phyloP scores from a whole-genome alignment of 1,284 basidiomycete species.

The Meripilus lineatus region DNA sequence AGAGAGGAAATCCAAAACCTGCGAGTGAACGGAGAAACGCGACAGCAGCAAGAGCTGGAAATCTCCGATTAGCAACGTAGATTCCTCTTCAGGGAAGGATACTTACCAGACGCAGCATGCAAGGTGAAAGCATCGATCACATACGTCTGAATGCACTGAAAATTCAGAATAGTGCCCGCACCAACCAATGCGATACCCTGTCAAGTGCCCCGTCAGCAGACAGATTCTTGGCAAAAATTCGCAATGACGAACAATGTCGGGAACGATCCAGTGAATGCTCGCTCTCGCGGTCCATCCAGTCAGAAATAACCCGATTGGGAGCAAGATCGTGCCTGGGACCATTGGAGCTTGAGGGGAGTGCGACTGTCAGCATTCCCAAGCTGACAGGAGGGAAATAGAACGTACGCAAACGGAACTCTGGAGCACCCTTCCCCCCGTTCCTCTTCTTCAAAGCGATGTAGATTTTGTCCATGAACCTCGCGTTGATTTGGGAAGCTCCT shows the following conservation, averaged over 20 bases:
- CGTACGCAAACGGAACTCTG: constrained; percentile 42
- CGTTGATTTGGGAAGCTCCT: constrained; percentile 53
- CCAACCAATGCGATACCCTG: constrained; percentile 54
- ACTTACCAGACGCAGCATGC: constrained; percentile 55
- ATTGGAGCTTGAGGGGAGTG: constrained; percentile 44
- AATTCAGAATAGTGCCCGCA: constrained; percentile 45
- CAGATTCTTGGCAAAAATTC: not conserved
- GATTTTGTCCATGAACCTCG: constrained; percentile 47
- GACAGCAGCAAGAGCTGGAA: constrained; percentile 46
- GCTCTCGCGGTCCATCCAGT: constrained; percentile 62
- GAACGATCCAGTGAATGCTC: constrained; percentile 58
- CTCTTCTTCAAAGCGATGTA: constrained; percentile 46
- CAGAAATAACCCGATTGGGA: constrained; percentile 58
- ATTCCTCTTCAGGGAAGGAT: not conserved
- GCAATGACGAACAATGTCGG: constrained; percentile 44
- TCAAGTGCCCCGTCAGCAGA: not conserved
- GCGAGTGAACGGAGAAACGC: constrained; percentile 46
- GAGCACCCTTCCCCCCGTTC: constrained; percentile 49
- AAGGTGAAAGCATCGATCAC: constrained; percentile 61
- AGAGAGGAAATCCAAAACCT: constrained; percentile 59
- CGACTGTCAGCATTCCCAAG: not conserved
- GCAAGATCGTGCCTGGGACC: constrained; percentile 48
- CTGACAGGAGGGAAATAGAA: not conserved
- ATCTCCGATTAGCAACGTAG: not conserved
- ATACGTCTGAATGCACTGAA: constrained; percentile 57